These are phyloP conservation scores for Didymella segeticola DNA, from an alignment of 2,329 filamentous ascomycete genomes.

Conservation along the genomic window DNA sequence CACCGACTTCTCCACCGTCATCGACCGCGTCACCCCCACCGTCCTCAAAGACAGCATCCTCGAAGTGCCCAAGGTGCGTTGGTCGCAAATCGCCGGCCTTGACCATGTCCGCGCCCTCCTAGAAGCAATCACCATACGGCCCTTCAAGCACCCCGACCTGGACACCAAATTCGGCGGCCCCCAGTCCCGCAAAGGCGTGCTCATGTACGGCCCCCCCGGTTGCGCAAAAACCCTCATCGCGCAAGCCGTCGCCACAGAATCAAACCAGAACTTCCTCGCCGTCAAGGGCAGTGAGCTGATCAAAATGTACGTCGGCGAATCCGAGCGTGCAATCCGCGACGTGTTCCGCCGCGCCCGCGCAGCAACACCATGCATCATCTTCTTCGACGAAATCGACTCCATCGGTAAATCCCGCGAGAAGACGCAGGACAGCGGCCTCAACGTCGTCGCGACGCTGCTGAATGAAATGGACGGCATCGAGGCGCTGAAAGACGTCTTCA, in stretches of 20 bases:
- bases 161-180: slow-evolving; percentile 44
- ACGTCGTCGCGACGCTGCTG: slow-evolving; percentile 86
- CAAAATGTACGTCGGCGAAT: slow-evolving; percentile 97
- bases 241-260: slow-evolving; percentile 88
- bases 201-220: slow-evolving; percentile 90
- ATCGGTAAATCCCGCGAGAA: slow-evolving; percentile 69
- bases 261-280: slow-evolving; percentile 89
- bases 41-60: slow-evolving; percentile 90
- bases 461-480: slow-evolving; percentile 98
- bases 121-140: slow-evolving; percentile 64
- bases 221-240: slow-evolving; percentile 95
- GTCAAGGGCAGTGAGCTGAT: slow-evolving; percentile 93
- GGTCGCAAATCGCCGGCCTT: slow-evolving; percentile 88
- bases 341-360: slow-evolving; percentile 84
- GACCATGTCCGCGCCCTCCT: slow-evolving; percentile 71
- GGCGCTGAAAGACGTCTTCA: slow-evolving; percentile 78
- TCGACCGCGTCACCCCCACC: slow-evolving; percentile 75
- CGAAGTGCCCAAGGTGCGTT: slow-evolving; percentile 83
- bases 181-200: slow-evolving; percentile 74
- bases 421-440: slow-evolving; percentile 65
- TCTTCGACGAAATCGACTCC: slow-evolving; percentile 95
- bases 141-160: slow-evolving; percentile 56
- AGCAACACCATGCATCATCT: slow-evolving; percentile 91
- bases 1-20: slow-evolving; percentile 69
- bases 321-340: slow-evolving; percentile 82